Evolutionary conservation across 352 stramenopile species (phyloP), one percentile per base, ranked within the genome.

Genomic region (Phytopythium delawarense): DNA sequence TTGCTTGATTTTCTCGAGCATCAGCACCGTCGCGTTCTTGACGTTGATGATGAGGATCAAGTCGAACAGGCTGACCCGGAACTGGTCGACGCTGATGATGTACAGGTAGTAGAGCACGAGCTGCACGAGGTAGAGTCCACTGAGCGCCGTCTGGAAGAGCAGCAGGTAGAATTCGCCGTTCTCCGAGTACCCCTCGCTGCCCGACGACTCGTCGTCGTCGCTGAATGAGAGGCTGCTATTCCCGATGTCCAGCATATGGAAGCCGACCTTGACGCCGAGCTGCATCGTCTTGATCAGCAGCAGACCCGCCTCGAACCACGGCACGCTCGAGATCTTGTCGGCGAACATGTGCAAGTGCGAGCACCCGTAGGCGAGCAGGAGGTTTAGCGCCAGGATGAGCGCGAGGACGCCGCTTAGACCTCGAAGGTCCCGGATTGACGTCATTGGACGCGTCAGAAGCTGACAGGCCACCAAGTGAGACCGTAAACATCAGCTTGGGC

Each of bases 21-120:
- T 58, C 23, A 81, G 63, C 21, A 89, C 72, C 0, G 80, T 91
- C 13, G 84, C 81, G 37, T 88, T 91, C 65, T 92, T 92, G n/a
- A 92, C 81, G 35, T 89, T 91, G 21, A 92, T 57, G 44, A 92
- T 88, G 56, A 92, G 61, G 35, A 91, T 89, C 30, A 92, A 81
- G 56, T 92, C 84, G 35, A 91, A 75, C 48, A 92, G 80, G 39
- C 79, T 90, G 32, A 91, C 79, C 28, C 84, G 76, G 65, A 92
- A 92, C 53, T 91, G 78, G 65, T 91, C 81, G 37, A 90, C 72
- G 46, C 84, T 87, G 62, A 92, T 88, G 35, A 92, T 88, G 57
- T 90, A 92, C 50, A 91, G 65, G 52, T 92, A 91, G 69, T 92
- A 92, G 51, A 80, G 60, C 35, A 92, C 75, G 32, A 92, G 68